Evolutionary conservation across 2,329 filamentous ascomycete genomes (phyloP).

Genomic region (Fragosphaeria purpurea): DNA sequence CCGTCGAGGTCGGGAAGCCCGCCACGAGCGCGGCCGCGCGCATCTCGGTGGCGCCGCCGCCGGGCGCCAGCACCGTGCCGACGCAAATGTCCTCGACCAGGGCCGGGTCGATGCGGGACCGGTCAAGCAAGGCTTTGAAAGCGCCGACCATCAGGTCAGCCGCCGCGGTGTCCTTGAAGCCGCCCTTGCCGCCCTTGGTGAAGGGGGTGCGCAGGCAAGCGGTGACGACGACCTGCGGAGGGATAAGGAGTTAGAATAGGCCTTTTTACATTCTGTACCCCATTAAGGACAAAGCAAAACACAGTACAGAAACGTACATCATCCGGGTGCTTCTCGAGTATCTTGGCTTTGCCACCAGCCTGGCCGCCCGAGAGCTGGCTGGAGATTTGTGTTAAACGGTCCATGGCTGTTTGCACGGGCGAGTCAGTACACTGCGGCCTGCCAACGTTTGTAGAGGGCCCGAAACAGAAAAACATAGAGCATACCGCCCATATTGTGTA

Average conservation of each 20-base stretch:
- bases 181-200: conserved; percentile 86
- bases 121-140: conserved; percentile 69
- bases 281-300: too few species aligned
- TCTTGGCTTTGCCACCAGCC: conserved; percentile 39
- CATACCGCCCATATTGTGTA: conserved; percentile 16
- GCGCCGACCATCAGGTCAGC: conserved; percentile 78
- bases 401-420: conserved; percentile 33
- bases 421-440: not conserved
- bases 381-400: conserved; percentile 50
- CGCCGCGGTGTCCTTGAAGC: conserved; percentile 87
- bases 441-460: not conserved
- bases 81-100: conserved; percentile 90
- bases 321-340: conserved; percentile 57
- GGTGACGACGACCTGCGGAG: conserved; percentile 63
- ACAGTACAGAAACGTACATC: conserved; percentile 26
- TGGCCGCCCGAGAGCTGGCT: conserved; percentile 44
- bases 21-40: conserved; percentile 83
- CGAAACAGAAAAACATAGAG: not conserved
- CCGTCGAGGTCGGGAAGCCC: conserved; percentile 75
- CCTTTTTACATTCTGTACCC: too few species aligned
- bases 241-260: too few species aligned
- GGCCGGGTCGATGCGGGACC: conserved; percentile 78
- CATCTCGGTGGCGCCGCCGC: conserved; percentile 94
- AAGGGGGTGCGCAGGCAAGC: conserved; percentile 84
- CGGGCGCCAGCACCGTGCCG: conserved; percentile 81